These are phyloP conservation scores for Fusarium succisae DNA, from an alignment of 2,329 filamentous ascomycete species.

Conservation along the genomic window DNA sequence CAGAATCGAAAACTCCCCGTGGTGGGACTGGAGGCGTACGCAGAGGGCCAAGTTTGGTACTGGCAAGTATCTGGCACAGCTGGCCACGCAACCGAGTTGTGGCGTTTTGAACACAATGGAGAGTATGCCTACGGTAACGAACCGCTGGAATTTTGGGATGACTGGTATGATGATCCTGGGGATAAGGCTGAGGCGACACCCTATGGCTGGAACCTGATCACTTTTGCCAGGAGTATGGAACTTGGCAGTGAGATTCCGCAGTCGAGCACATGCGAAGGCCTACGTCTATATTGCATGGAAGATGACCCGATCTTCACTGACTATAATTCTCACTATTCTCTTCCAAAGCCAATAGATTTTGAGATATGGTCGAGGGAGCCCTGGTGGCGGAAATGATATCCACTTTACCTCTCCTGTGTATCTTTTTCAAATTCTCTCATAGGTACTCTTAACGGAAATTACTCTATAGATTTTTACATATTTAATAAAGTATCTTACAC, in stretches of 20 bases:
- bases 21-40: constrained; percentile 17
- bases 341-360: not conserved
- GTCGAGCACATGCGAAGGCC: not conserved
- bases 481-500: not conserved
- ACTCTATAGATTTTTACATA: no score
- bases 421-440: not conserved
- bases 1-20: not conserved
- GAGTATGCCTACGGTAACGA: not conserved
- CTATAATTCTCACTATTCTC: accelerated
- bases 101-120: constrained; percentile 2
- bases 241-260: not conserved
- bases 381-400: not conserved
- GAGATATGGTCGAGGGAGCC: accelerated
- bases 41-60: not conserved
- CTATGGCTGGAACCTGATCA: not conserved
- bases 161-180: not conserved
- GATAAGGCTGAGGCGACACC: not conserved
- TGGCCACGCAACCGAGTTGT: not conserved
- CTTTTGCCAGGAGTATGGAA: not conserved
- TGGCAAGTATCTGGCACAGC: constrained; percentile 1
- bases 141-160: constrained; percentile 6
- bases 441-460: not conserved
- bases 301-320: not conserved
- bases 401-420: not conserved
- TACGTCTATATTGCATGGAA: not conserved